Base-by-base conservation (phyloP, 108 stramenopile species). In the Pseudonitzschia delicatissima region DNA sequence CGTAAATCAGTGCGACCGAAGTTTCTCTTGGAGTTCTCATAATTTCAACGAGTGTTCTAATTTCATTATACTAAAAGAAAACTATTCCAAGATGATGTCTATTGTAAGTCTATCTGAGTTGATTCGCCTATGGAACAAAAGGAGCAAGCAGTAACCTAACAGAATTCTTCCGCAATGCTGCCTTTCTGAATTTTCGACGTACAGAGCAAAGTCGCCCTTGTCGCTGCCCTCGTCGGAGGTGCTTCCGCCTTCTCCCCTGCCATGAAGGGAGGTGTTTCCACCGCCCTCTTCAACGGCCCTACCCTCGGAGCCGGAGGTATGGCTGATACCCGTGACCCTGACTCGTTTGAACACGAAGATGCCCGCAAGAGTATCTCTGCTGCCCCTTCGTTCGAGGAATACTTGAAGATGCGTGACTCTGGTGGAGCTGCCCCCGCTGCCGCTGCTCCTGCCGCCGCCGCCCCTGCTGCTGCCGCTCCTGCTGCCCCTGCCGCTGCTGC, bases 341-440 rank as follows among this genome's bases (percentile, higher is more conserved):
- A 83, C 29, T 59, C 82, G 15, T 52, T 71, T 57, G 63, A 50
- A 26, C 68, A 92, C 72, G 81, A 84, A 47, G 91, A 92, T 77
- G 74, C 84, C 39, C 88, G 91, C 68, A 89, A 92, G 83, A 80
- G 81, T 53, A 92, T 92, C 85, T 75, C 77, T 48, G 85, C 78
- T 23, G 86, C 91, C 26, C 91, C 91, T 55, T 80, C 79, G 13
- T 92, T 89, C 77, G 91, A 92, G 83, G 91, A 92, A 64, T 92
- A 89, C 86, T 66, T 92, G 80, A 92, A 92, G 86, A 63, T 65
- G 52, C 80, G 84, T 45, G 26, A 39, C 17, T 36, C 50, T 29
- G 59, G 69, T 44, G 63, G 7, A 11, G 63, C 53, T 15, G 53
- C 29, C 13, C 26, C 53, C 32, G 20, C 51, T 31, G 53, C 31